Conservation (phyloP, 169 alveolate species). For the Cryptosporidium xiaoi region DNA sequence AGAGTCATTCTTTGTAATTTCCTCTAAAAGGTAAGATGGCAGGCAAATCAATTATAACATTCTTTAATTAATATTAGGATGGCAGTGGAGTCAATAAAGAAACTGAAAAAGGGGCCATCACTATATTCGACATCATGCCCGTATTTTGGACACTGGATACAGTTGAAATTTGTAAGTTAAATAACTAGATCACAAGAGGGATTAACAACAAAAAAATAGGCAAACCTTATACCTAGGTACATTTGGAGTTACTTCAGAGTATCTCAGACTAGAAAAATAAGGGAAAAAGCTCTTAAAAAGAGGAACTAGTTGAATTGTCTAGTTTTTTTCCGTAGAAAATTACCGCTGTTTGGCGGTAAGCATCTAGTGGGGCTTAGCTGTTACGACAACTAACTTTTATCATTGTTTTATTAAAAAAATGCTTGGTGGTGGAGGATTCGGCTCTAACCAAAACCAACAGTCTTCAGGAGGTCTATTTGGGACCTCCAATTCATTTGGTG, state of each 20-base stretch:
- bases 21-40: conserved; percentile 72
- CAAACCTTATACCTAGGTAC: conserved; percentile 42
- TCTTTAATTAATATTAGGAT: conserved; percentile 1
- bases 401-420: conserved; percentile 3
- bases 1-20: conserved; percentile 77
- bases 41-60: neutral
- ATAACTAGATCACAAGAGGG: neutral
- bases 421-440: conserved; percentile 74
- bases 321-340: neutral
- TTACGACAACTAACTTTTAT: conserved; percentile 35
- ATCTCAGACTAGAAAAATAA: conserved; percentile 28
- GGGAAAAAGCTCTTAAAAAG: conserved; percentile 59
- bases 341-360: conserved; percentile 57
- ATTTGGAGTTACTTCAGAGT: conserved; percentile 51
- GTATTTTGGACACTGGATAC: conserved; percentile 75
- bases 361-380: conserved; percentile 57
- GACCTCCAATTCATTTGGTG: conserved; percentile 48
- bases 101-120: conserved; percentile 5
- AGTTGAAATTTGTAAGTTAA: conserved; percentile 61
- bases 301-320: neutral
- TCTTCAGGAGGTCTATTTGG: conserved; percentile 71
- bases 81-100: conserved; percentile 39
- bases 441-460: conserved; percentile 62
- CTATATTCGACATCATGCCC: conserved; percentile 53
- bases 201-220: neutral